phyloP scores from a whole-genome alignment of 805 yeast species.

The Myxozyma geophila region DNA sequence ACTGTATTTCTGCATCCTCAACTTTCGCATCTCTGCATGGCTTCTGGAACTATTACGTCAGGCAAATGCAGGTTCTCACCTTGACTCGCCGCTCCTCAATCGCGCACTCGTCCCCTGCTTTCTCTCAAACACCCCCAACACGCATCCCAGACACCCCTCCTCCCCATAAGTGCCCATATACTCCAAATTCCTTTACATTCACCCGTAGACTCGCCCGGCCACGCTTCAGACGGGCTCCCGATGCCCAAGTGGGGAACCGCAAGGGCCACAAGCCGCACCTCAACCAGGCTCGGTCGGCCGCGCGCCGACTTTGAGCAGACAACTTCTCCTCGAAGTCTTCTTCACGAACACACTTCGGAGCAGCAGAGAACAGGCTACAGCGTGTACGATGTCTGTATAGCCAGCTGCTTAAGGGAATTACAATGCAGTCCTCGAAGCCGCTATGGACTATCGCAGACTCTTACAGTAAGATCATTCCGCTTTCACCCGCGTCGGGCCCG shows the following conservation, averaged over 20 bases:
- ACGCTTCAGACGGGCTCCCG: not conserved
- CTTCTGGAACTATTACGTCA: too few species aligned
- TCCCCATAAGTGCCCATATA: too few species aligned
- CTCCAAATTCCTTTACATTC: not conserved
- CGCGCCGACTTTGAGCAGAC: not conserved
- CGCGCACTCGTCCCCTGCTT: too few species aligned
- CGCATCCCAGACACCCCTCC: too few species aligned
- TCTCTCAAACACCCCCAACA: too few species aligned
- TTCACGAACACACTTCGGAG: not conserved
- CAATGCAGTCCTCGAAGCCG: conserved; percentile 10
- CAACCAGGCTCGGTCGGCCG: not conserved
- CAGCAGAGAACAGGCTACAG: not conserved
- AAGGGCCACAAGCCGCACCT: not conserved
- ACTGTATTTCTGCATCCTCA: too few species aligned
- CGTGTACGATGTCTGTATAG: not conserved
- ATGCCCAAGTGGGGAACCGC: conserved; percentile 2
- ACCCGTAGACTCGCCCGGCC: not conserved
- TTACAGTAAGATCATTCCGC: conserved; percentile 8
- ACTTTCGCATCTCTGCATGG: too few species aligned
- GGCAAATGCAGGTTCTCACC: too few species aligned
- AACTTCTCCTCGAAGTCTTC: not conserved
- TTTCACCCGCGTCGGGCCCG: not conserved
- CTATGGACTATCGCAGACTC: conserved; percentile 22
- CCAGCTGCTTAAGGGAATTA: not conserved
- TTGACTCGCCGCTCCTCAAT: too few species aligned